These are phyloP conservation scores for Lepidium aucheri DNA, from an alignment of 345 rosid genomes.

Conservation along the genomic window DNA sequence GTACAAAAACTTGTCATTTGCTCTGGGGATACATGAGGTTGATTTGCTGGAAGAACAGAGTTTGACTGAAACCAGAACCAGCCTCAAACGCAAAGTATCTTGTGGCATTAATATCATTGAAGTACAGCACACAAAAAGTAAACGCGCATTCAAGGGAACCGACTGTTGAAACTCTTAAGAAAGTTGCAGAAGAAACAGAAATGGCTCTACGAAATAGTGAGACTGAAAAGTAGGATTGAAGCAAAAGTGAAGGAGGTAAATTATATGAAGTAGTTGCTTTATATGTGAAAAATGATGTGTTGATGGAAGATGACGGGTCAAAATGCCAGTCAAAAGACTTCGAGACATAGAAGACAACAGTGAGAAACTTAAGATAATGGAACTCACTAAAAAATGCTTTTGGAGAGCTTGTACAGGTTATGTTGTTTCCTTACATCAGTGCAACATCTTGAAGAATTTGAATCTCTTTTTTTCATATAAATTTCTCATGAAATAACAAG, in stretches of 20 bases:
- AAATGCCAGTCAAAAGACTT: neutral
- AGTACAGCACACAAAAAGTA: neutral
- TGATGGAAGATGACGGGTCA: neutral
- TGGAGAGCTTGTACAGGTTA: neutral
- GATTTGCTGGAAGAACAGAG: neutral
- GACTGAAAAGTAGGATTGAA: constrained; percentile 4
- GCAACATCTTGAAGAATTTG: constrained; percentile 12
- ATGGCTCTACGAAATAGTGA: neutral
- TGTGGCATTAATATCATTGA: neutral
- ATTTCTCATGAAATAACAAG: constrained; percentile 9
- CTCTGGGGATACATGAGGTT: constrained; percentile 5
- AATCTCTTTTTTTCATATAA: neutral
- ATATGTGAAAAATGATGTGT: neutral
- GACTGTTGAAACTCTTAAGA: neutral
- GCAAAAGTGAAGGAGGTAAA: constrained; percentile 1
- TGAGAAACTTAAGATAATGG: neutral
- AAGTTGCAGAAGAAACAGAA: constrained; percentile 2
- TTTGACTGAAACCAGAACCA: neutral
- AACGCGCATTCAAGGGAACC: neutral
- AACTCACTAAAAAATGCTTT: neutral
- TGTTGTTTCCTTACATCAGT: neutral
- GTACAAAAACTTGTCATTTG: constrained; percentile 31
- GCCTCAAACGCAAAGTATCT: constrained; percentile 1
- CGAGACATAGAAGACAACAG: constrained; percentile 2
- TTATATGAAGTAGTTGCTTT: constrained; percentile 1